Evolutionary conservation across 495 filamentous ascomycete genomes (phyloP), one percentile per base, ranked within the genome.

Genomic region (Penicillium goetzii): DNA sequence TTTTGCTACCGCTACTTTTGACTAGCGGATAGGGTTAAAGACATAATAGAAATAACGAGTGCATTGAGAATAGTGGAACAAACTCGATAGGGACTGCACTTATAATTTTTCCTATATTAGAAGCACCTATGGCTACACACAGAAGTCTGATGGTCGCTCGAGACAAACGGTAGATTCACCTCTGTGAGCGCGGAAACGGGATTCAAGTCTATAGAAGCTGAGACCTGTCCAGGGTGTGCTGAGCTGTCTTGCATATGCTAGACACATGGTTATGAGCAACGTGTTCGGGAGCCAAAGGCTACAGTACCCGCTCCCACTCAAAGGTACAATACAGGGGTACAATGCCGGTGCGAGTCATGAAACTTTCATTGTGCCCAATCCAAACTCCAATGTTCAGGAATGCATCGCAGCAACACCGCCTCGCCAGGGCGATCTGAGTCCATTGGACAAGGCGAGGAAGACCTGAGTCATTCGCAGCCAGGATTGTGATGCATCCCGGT

Each of bases 201-300:
- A 1, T 17, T 47, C 43, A 47, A 21, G 41, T 19, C n/a, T 47
- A 5, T 23, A 47, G 43, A 47, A 47, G 43, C 43, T 47, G 0
- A 14, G 43, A 14, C 43, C 43, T 47, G 17, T 47, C 23, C 30
- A 38, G 21, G 54, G 30, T 38, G 54, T 38, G 32, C 54, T 57
- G 30, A 57, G 54, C 41, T 57, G 30, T 57, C 54, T 57, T 57
- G 30, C 17, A 57, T 57, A 57, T 41, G 30, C 54, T 41, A 8
- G 54, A 57, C 30, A 47, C 30, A 38, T 10, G 54, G 54, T 57
- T 9, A 33, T 15, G 54, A 57, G 54, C 33, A 57, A 41, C 54
- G 54, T 57, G 54, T 57, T 57, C 54, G 9, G 54, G 30, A 25
- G 30, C 54, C 33, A 57, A 57, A 57, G 54, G 54, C 21, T 23